phyloP scores from a whole-genome alignment of 441 rosid genomes.

The Kokia cookei region DNA sequence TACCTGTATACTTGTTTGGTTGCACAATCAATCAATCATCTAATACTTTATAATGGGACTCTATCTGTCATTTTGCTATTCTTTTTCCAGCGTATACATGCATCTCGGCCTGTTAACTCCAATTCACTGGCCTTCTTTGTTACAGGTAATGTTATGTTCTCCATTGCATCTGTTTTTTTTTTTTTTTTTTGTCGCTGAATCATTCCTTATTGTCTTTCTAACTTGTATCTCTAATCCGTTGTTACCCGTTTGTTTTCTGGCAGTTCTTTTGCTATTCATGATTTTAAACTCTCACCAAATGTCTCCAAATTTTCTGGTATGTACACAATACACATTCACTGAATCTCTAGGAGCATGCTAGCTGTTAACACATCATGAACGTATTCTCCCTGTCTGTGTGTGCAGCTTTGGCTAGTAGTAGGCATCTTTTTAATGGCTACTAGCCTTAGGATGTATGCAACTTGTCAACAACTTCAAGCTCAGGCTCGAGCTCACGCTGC shows the following conservation, averaged over 20 bases:
- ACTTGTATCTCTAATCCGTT: neutral
- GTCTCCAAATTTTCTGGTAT: conserved; percentile 44
- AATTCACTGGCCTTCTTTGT: conserved; percentile 42
- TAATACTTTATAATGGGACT: neutral
- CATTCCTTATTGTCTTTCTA: neutral
- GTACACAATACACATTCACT: conserved; percentile 4
- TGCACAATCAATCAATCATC: neutral
- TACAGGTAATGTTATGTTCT: conserved; percentile 30
- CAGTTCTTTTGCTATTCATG: conserved; percentile 49
- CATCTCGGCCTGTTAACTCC: conserved; percentile 34
- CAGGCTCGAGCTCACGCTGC: conserved; percentile 45
- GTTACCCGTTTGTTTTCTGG: conserved; percentile 12
- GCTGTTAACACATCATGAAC: neutral
- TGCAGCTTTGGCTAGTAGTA: conserved; percentile 47
- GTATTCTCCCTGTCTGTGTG: neutral
- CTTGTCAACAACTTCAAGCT: conserved; percentile 49
- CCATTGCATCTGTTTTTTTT: neutral
- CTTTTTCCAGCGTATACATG: conserved; percentile 28
- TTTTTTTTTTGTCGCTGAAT: neutral
- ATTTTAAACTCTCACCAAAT: conserved; percentile 47
- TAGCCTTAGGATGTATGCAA: conserved; percentile 47
- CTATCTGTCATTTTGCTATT: neutral
- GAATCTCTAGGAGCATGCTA: neutral
- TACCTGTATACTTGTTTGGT: neutral
- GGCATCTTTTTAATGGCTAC: conserved; percentile 42